Base-by-base conservation (phyloP, 345 rosid species). In the Carallia brachiata region DNA sequence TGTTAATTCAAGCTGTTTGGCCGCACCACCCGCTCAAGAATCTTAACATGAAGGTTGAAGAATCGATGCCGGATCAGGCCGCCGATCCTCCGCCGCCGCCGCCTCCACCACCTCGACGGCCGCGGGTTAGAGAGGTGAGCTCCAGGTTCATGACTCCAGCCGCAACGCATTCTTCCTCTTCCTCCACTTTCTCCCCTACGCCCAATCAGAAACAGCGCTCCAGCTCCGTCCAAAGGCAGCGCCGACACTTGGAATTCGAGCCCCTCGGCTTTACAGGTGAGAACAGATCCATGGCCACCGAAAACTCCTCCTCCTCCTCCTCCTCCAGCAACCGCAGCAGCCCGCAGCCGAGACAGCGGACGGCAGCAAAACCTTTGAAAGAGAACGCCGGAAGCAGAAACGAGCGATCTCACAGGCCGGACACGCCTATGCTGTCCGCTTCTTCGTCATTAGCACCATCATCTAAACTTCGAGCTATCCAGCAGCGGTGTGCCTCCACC, bases 181-280 rank as follows among this genome's bases (percentile, higher is more conserved):
- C 60, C 60, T 56, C 60, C 7, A 1, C 60, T 56, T 55, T 27
- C 60, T 56, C 60, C 32, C 87, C 84, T 1, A 73, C 65, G n/a
- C 71, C 76, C 7, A 83, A 70, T 34, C 78, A 70, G 50, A 82
- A 71, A 58, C 82, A 71, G 17, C 75, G 81, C 3, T 80, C 85
- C 0, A 62, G 56, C 56, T 88, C 90, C 10, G 80, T 74, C 31
- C 91, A 86, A 75, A 79, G 85, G 66, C 83, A 72, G 44, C 81
- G 86, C 63, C 88, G 76, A 54, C 84, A 80, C 12, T 69, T 76
- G 8, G 81, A 81, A 4, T 52, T 69, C 34, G 83, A 73, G 31
- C 77, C 71, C 56, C 40, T 65, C 28, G 32, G 31, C 16, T 44
- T 44, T 44, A 0, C 16, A 3, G 17, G 50, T 16, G 50, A 44